Base-by-base conservation (phyloP, 495 filamentous ascomycete genomes). In the Cercophora sp. region DNA sequence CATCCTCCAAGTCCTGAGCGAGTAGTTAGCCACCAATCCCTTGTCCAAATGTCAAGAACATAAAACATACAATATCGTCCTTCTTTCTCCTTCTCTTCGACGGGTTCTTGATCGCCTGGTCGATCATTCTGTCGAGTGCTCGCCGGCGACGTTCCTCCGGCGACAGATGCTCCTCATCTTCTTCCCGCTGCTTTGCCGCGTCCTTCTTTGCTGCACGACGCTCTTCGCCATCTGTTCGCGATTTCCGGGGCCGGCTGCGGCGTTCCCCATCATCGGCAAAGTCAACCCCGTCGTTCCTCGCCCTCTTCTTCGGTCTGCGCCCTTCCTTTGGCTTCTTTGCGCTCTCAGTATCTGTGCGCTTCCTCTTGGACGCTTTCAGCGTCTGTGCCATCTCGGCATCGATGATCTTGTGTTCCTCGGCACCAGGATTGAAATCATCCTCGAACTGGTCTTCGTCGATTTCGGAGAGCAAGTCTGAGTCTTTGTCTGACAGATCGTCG, bases 381-480 rank as follows among this genome's bases (percentile, higher is more conserved):
- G 84, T 86, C 43, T 72, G 73, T 49, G 93, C 78, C 31, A 89
- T 89, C 43, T 88, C 87, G 56, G 94, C 89, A 60, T 97, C 94
- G 52, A 97, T 88, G 23, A 93, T 79, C 8, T 85, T 85, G 26
- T 85, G 81, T 55, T 91, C 88, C 46, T 92, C 86, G 59, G 91
- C 82, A 49, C 78, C 79, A 0, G 86, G 87, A 61, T 96, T 89
- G 69, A 96, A 96, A 58, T 96, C 84, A 39, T 76, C 40, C 20
- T 43, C 87, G 69, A 99, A 96, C 65, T 94, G 85, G 39, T 86
- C 86, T 65, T 97, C 93, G 68, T 97, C 94, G 59, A 98, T 85
- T 66, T 98, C 93, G 8, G 91, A 96, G 13, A 95, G 81, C 47
- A 88, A 81, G n/a, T 78, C 74, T 9, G 87, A 89, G 26, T 92